Evolutionary conservation across 257 asterid species (phyloP), one percentile per base, ranked within the genome.

Genomic region (Solanum chiquidenum): DNA sequence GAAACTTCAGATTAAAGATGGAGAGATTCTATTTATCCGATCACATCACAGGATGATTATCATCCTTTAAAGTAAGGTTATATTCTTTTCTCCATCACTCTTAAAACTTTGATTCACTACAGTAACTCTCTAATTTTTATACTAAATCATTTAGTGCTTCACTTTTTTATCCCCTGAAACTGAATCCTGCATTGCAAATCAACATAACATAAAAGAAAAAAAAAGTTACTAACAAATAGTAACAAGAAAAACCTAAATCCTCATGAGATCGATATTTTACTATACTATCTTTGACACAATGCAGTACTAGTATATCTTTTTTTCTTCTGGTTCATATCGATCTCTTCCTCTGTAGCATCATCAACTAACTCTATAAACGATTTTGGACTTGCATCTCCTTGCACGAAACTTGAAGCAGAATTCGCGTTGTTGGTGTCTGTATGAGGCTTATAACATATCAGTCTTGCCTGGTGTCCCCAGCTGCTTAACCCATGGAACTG

Each of bases 401-500:
- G 75, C 13, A 87, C 89, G 84, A 87, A 85, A 87, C 95, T 93
- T 0, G 94, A 91, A 46, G 95, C 89, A 34, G 96, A 91, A 87
- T 90, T 92, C 58, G 68, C 74, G 75, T 58, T 85, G 66, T 35
- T 85, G 16, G 69, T 20, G 73, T 92, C 96, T 86, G 85, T 92
- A 89, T 94, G 98, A 88, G 89, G 90, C 79, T 95, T 94, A 84
- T 94, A 90, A 90, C 92, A 95, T 69, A 87, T 94, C 12, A 96
- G 95, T 86, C 92, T 96, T 86, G 94, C 88, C 44, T 96, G 92
- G 23, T 90, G 76, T 9, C 98, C 99, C 99, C 99, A 96, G 25
- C 93, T 87, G 20, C 91, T 90, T 93, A 94, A 90, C 86, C 96
- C 98, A 83, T 90, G 13, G 2, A 46, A 46, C 58, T 46, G 20